Base-by-base conservation (phyloP, 1,139 yeast species). In the Zygosaccharomyces sapae region DNA sequence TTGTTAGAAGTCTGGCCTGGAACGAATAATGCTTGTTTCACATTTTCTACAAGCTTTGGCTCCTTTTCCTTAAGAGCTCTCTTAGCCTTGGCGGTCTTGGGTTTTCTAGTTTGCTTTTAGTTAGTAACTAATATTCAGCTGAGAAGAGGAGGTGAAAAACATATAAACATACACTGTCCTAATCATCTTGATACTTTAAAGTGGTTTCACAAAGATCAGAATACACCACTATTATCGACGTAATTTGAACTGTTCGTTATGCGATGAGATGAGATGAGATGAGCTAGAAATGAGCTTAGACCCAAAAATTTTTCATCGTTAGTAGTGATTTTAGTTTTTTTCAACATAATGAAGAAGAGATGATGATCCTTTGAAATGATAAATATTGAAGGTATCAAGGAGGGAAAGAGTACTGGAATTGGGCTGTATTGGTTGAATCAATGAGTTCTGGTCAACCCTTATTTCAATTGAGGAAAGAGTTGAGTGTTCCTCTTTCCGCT, bases 71-170 rank as follows among this genome's bases (percentile, higher is more conserved):
- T 96, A 58, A 90, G 68, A 10, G 96, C 97, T 68, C 99, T 81
- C 73, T 94, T 94, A 47, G 97, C 80, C 65, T 98, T 88, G 49
- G 97, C 97, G 65, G 85, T 92, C 71, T 89, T 90, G 41, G 99
- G 97, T 55, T 85, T 83, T 29, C 72, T 70, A 35, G 5, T 27
- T 9, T 6, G 3, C 12, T 19, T 20, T 9, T 30, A 5, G 20
- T 19, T 39, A 39, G 43, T 39, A 39, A n/a, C 36, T 18, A 39
- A 30, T 9, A 18, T 18, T n/a, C 12, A 18, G 25, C 10, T 39
- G 9, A 3, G 25, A 6, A 12, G 5, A 16, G 9, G 12, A 39
- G 3, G 10, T 24, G 61, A 55, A 16, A 53, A 60, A 43, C 58
- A 58, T 10, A 7, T 24, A 3, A 22, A 37, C 40, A 37, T 37